Conservation (phyloP, 2,329 filamentous ascomycete genomes). For the Pseudogymnoascus sp. region DNA sequence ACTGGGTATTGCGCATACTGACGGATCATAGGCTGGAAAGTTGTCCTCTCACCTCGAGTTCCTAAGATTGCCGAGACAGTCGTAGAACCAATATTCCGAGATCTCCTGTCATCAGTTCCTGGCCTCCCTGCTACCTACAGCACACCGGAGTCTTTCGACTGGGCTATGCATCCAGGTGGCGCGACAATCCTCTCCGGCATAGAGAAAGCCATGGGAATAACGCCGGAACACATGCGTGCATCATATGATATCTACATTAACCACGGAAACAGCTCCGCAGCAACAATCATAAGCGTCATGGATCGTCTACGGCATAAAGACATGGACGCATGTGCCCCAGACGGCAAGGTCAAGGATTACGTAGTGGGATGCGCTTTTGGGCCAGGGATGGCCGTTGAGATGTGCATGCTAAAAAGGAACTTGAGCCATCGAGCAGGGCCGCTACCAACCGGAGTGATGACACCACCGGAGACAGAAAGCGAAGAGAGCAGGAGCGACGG, state of each 20-base stretch:
- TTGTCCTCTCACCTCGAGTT: conserved; percentile 54
- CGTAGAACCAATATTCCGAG: conserved; percentile 47
- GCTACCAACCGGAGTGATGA: conserved; percentile 21
- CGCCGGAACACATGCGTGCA: conserved; percentile 59
- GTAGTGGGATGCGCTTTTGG: conserved; percentile 65
- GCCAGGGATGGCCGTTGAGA: conserved; percentile 61
- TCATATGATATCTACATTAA: conserved; percentile 62
- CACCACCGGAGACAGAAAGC: conserved; percentile 26
- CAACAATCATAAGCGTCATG: conserved; percentile 63
- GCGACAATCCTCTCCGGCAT: conserved; percentile 59
- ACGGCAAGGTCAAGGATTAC: conserved; percentile 45
- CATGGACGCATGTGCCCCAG: conserved; percentile 50
- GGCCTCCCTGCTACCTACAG: conserved; percentile 39
- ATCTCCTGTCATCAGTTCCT: conserved; percentile 43
- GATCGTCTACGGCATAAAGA: conserved; percentile 52
- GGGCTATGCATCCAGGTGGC: conserved; percentile 67
- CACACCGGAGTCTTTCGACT: conserved; percentile 56
- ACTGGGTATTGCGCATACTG: neutral
- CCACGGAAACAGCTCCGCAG: conserved; percentile 62
- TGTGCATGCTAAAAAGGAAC: conserved; percentile 52
- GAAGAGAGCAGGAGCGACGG: conserved; percentile 24
- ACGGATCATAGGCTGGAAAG: conserved; percentile 50
- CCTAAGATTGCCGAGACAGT: conserved; percentile 47
- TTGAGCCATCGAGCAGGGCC: conserved; percentile 22
- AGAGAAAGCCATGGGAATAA: conserved; percentile 50